Base-by-base conservation (phyloP, 805 yeast species). In the Komagataella phaffii region DNA sequence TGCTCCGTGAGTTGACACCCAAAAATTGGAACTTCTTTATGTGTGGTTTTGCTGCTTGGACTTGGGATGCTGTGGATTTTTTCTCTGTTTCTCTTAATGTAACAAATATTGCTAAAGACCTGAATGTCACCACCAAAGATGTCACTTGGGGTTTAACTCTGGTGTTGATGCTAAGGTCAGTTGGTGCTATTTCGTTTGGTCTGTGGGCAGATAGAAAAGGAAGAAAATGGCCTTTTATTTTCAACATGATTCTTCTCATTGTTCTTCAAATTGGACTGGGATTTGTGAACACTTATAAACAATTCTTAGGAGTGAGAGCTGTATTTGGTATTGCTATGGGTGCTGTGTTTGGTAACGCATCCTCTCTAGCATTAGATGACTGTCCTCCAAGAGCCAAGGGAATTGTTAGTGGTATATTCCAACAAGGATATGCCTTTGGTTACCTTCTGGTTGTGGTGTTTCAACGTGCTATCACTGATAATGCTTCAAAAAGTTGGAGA, bases 391-490 rank as follows among this genome's bases (percentile, higher is more conserved):
- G 64, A 43, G 77, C 83, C 40, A 69, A 78, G 64, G 83, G 86
- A 48, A 70, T 81, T 53, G 64, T 82, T 49, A 75, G 82, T 43
- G 88, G 87, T 49, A 64, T 85, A 46, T 77, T 88, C 61, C 95
- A 87, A 65, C 85, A 86, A 63, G 95, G 95, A 54, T 88, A 83
- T 57, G 83, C 85, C 0, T 73, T 83, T 49, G 89, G 89, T 21
- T 82, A 81, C 58, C 65, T 83, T 23, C 61, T 82, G 53, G 87
- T 81, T 5, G 85, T 81, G 49, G 70, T 81, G 21, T 83, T 81
- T 67, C 76, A 77, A 54, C 71, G 88, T 62, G 84, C 83, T 40
- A 75, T 83, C 54, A 78, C 76, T 7, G 77, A 74, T 59, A 75
- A 72, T 53, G 68, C 81, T 3, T 57, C 67, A 1, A 71, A 77